Base-by-base conservation (phyloP, 1,139 yeast species). In the Debaryomycetaceae sp. region DNA sequence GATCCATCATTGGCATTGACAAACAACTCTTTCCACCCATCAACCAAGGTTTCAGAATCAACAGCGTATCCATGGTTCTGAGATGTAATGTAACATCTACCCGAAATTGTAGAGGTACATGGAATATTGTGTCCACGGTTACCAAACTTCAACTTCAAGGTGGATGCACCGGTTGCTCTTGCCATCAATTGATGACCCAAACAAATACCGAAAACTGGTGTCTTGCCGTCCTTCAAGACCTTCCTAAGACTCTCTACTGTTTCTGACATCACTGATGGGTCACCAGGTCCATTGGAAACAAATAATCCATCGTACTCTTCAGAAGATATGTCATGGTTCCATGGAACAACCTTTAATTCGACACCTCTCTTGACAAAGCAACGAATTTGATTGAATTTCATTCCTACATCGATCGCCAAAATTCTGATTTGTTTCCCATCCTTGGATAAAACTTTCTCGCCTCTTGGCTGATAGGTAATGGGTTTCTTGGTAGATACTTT, bases 41-140 rank as follows among this genome's bases (percentile, higher is more conserved):
- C 52, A n/a, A 74, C 51, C 62, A 95, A 79, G 45, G 97, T 81
- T 40, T 72, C 66, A 46, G 83, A 80, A 66, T 95, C 97, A 53
- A 95, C 99, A 44, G 99, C 99, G 66, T 74, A 95, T 72, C 99
- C 99, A 72, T 95, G 99, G 68, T 95, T 95, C 75, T 95, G 99
- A 42, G 98, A 93, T 41, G 99, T 95, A 68, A 95, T 95, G 76
- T 95, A 91, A 79, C 99, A 95, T 68, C 96, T 83, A 44, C 99
- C 99, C 50, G 90, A 85, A 54, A 90, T 80, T 51, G 93, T 77
- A 45, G 96, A 88, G 47, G 97, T 89, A 76, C 97, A 91, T 53
- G 99, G 99, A 57, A 95, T 95, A 68, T 95, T 95, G 75, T 95
- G 99, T 63, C 98, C 99, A 80, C 99, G 91, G 79, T 95, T 95